Evolutionary conservation across 257 asterid genomes (phyloP).

Genomic region (Primulina tabacum): DNA sequence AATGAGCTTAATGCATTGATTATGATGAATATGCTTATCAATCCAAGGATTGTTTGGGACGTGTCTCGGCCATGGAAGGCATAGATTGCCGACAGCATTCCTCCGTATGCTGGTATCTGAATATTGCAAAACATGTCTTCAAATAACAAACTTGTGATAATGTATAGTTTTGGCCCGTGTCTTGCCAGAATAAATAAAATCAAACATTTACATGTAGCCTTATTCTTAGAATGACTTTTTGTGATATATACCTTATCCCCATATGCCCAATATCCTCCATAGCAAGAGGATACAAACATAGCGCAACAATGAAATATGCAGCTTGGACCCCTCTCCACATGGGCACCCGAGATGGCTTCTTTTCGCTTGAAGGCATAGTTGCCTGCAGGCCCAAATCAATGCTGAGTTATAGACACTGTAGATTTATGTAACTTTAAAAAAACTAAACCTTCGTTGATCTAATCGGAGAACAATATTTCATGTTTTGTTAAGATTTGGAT

Average conservation of each 20-base stretch:
- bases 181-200: too few species aligned
- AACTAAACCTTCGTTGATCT: too few species aligned
- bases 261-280: slow-evolving; percentile 39
- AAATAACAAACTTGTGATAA: too few species aligned
- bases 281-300: slow-evolving; percentile 31
- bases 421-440: too few species aligned
- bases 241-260: slow-evolving; percentile 27
- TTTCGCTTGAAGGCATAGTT: slow-evolving; percentile 41
- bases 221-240: too few species aligned
- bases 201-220: too few species aligned
- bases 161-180: too few species aligned
- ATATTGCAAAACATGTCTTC: neutral
- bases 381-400: slow-evolving; percentile 20
- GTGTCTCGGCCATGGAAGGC: slow-evolving; percentile 38
- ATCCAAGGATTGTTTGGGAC: slow-evolving; percentile 20
- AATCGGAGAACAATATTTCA: too few species aligned
- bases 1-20: slow-evolving; percentile 35
- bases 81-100: slow-evolving; percentile 33
- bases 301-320: slow-evolving; percentile 28
- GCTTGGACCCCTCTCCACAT: slow-evolving; percentile 36
- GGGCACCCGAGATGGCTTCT: slow-evolving; percentile 36
- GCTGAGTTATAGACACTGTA: too few species aligned
- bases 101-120: slow-evolving; percentile 35
- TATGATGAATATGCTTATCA: slow-evolving; percentile 26
- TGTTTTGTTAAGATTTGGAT: too few species aligned